Percentiles rank a stretch among this genome's conserved stretches.
Conservation (phyloP, 306 rosid species). For the Hippophae gyantsensis region DNA sequence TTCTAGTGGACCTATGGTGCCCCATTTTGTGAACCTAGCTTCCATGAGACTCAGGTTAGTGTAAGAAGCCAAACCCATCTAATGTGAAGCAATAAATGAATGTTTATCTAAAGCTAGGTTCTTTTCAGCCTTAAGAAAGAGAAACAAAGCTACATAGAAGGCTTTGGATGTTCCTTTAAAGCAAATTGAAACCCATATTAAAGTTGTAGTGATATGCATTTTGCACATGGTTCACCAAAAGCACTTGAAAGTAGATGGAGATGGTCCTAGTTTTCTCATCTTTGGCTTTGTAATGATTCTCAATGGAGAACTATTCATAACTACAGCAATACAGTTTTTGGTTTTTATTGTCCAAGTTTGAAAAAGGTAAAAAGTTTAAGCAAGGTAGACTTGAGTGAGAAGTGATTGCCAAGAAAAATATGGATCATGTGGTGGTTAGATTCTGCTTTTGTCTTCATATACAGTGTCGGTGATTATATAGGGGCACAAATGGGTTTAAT, state of each 20-base stretch:
- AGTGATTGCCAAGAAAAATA: conserved; percentile 11
- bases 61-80: conserved; percentile 8
- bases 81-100: conserved; percentile 20
- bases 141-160: conserved; percentile 8
- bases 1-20: no score
- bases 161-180: background rate
- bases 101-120: conserved; percentile 19
- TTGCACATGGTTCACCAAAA: conserved; percentile 29
- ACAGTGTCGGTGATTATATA: background rate
- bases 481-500: background rate
- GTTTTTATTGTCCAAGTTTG: background rate
- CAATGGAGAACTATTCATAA: background rate
- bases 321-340: background rate
- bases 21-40: background rate
- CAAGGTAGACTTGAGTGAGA: conserved; percentile 11
- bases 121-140: conserved; percentile 53
- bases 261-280: conserved; percentile 4
- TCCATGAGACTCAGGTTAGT: conserved; percentile 25
- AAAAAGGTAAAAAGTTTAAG: background rate
- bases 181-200: background rate
- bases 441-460: background rate
- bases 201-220: conserved; percentile 2
- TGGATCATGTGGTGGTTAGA: conserved; percentile 12
- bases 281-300: no score
- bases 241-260: background rate